Conservation (phyloP, 1,284 basidiomycete species). For the Boletus austroedulis region DNA sequence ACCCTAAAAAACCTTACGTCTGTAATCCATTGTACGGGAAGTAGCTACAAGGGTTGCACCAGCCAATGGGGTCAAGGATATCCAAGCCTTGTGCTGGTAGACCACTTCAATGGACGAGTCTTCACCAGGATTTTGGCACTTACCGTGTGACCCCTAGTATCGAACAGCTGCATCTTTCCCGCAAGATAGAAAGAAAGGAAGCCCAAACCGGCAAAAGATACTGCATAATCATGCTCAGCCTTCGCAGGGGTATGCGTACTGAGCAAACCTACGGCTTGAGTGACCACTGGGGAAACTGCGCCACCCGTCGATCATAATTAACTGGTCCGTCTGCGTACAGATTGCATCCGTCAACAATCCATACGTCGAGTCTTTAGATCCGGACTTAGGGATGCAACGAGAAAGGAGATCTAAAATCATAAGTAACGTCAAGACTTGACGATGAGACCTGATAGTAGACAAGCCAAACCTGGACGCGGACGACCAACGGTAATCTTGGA, state of each 20-base stretch:
- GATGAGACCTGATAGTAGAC: not conserved
- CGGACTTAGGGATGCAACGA: constrained; percentile 74
- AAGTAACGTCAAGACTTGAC: not conserved
- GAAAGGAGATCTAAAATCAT: constrained; percentile 65
- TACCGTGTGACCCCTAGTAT: constrained; percentile 75
- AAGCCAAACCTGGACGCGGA: constrained; percentile 69
- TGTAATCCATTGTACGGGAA: constrained; percentile 87
- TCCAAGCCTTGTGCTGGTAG: constrained; percentile 73
- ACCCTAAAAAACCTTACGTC: constrained; percentile 52
- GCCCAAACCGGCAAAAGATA: constrained; percentile 89
- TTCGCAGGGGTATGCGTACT: not conserved
- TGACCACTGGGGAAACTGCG: constrained; percentile 94
- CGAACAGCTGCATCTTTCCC: constrained; percentile 91
- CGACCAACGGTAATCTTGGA: constrained; percentile 88
- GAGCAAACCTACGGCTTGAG: constrained; percentile 61
- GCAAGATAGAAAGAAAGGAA: constrained; percentile 88
- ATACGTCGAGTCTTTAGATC: constrained; percentile 66
- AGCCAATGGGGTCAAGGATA: constrained; percentile 72
- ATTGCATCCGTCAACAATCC: constrained; percentile 75
- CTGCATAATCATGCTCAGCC: constrained; percentile 39
- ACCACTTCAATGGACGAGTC: not conserved
- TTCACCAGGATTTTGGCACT: constrained; percentile 24
- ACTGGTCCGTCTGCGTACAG: constrained; percentile 69
- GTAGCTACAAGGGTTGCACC: constrained; percentile 87
- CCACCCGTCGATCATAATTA: constrained; percentile 79